Conservation (phyloP, 2,329 filamentous ascomycete species). For the Parascedosporium putredinis region DNA sequence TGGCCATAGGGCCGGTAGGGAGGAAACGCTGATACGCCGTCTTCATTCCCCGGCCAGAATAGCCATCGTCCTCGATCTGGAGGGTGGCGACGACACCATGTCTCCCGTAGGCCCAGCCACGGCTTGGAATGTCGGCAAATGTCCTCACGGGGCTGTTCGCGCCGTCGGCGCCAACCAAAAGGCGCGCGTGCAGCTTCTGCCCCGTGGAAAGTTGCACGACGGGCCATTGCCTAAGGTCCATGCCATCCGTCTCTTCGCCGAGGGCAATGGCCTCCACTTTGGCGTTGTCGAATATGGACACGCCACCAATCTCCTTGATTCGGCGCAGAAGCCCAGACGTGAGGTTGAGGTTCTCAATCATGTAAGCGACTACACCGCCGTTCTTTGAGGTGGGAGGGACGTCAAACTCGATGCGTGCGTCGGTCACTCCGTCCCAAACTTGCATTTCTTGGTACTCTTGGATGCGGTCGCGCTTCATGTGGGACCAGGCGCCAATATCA, state of each 20-base stretch:
- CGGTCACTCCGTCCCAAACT: conserved; percentile 92
- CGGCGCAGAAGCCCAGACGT: conserved; percentile 66
- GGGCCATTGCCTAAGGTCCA: conserved; percentile 82
- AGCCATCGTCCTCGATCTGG: conserved; percentile 52
- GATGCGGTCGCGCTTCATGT: conserved; percentile 61
- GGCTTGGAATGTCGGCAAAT: conserved; percentile 76
- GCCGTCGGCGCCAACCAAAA: conserved; percentile 88
- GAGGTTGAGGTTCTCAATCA: conserved; percentile 91
- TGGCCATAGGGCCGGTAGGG: conserved; percentile 80
- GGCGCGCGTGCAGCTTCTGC: conserved; percentile 61
- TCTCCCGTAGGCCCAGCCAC: conserved; percentile 87
- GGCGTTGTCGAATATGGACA: conserved; percentile 65
- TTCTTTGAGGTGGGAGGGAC: conserved; percentile 36
- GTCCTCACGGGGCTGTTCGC: conserved; percentile 86
- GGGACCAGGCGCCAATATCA: conserved; percentile 73
- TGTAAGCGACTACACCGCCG: conserved; percentile 72
- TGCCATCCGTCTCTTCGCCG: conserved; percentile 55
- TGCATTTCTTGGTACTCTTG: conserved; percentile 94
- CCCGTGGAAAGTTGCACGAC: conserved; percentile 63
- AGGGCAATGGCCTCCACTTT: conserved; percentile 71
- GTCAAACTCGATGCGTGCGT: conserved; percentile 81
- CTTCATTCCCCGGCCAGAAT: conserved; percentile 45
- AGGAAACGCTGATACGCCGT: conserved; percentile 93
- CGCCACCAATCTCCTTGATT: conserved; percentile 56
- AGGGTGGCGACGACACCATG: conserved; percentile 89